Evolutionary conservation across 352 stramenopile genomes (phyloP).

Genomic region (Phytopythium mirpurense): DNA sequence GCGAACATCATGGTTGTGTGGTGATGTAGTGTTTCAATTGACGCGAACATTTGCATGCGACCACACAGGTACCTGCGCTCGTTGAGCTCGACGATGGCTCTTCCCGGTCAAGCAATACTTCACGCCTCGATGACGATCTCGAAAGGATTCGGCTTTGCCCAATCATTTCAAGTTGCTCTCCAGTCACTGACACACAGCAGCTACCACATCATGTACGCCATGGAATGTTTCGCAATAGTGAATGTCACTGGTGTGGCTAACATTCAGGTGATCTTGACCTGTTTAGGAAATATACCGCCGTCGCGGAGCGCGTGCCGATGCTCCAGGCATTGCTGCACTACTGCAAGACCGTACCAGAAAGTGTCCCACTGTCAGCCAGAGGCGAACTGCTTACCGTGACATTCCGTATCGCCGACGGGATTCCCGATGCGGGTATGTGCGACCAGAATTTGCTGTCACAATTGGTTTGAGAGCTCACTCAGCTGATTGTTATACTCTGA

Average conservation of each 20-base stretch:
- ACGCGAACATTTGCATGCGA: background rate
- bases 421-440: slow-evolving; percentile 38
- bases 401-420: slow-evolving; percentile 41
- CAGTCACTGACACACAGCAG: slow-evolving; percentile 49
- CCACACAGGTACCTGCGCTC: slow-evolving; percentile 54
- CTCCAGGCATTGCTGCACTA: slow-evolving; percentile 25
- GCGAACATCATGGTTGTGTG: background rate
- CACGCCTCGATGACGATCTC: slow-evolving; percentile 35
- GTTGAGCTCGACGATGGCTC: slow-evolving; percentile 41
- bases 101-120: slow-evolving; percentile 46
- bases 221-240: slow-evolving; percentile 1
- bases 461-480: no score
- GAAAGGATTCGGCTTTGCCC: slow-evolving; percentile 38
- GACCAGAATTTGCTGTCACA: no score
- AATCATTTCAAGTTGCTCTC: slow-evolving; percentile 34
- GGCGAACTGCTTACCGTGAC: slow-evolving; percentile 62
- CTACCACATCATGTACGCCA: slow-evolving; percentile 41
- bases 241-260: background rate
- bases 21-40: background rate
- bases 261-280: background rate
- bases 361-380: slow-evolving; percentile 15
- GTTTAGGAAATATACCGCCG: slow-evolving; percentile 54
- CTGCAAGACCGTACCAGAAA: slow-evolving; percentile 12
- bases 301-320: slow-evolving; percentile 41
- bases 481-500: background rate